Conservation (phyloP, 148 eudicot species). For the Polygonum maritimum region DNA sequence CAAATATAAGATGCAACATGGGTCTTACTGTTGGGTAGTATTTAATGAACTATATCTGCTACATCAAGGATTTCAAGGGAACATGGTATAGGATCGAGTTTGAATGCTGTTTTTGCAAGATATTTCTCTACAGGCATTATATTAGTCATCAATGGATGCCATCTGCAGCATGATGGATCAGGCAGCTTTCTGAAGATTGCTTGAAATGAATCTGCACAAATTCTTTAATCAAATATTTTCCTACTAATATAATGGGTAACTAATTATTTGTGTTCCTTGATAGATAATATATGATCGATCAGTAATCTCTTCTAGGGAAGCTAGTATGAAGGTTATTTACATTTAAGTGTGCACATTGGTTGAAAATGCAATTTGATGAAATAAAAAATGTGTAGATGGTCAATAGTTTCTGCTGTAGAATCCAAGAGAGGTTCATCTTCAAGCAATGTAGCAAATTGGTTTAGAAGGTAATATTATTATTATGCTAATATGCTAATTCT, state of each 20-base stretch:
- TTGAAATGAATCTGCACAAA: background rate
- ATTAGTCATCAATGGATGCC: conserved; percentile 1
- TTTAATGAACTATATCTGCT: conserved; percentile 48
- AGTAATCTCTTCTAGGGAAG: background rate
- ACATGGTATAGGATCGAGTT: conserved; percentile 55
- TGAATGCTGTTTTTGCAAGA: background rate
- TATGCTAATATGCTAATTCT: background rate
- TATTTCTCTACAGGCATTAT: background rate
- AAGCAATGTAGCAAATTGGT: background rate
- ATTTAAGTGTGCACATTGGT: background rate
- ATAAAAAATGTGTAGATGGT: background rate
- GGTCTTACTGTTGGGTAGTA: background rate
- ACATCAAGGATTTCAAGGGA: conserved; percentile 65
- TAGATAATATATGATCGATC: background rate
- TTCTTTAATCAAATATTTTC: background rate
- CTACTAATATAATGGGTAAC: background rate
- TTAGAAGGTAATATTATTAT: background rate
- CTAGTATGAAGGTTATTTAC: background rate
- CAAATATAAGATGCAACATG: background rate
- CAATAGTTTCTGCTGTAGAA: background rate
- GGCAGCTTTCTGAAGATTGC: background rate
- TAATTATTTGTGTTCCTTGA: background rate
- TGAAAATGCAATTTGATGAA: background rate
- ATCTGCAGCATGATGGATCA: background rate
- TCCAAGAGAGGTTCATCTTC: background rate